Evolutionary conservation across 192 early-diverging fungal species (phyloP), one percentile per base, ranked within the genome.

Genomic region (Umbelopsis sp.): DNA sequence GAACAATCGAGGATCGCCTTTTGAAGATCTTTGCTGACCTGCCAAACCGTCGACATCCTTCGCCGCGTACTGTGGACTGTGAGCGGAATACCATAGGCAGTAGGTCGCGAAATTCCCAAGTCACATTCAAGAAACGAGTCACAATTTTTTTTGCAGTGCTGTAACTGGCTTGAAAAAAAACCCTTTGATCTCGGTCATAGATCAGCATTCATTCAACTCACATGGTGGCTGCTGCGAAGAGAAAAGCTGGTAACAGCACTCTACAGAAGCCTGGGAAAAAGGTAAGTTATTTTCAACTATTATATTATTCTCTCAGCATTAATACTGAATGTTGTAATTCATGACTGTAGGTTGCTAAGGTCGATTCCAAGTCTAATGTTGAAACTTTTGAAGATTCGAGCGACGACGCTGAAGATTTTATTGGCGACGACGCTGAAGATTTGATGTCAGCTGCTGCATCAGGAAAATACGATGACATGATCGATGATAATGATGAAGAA

Each of bases 1-100:
- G 86, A 85, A 74, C 93, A 94, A 10, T 91, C 84, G 2, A 83
- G 72, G 7, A 89, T 79, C 0, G 88, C 85, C 68, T 87, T 72
- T 49, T 90, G 87, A 31, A 94, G 75, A 51, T 75, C 71, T 5
- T 43, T 44, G 17, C 73, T 70, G 26, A 81, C 76, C 56, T 62
- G 56, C 56, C 56, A 62, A 29, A 62, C 29, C 0, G 56, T 62
- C 26, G 56, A 22, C 56, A 62, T 62, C 29, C 56, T 62, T 62
- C 2, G 31, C 56, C 29, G 14, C 31, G 29, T 32, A 6, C 8
- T 49, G 5, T 49, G 31, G 8, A 41, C 38, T 0, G 26, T 62
- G 22, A 32, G 31, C 16, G 20, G 56, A 29, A 26, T 17, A 20
- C 29, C 29, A 29, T 14, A 17, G 4, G 7, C 11, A 25, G 11